Evolutionary conservation across 305 asterid genomes (phyloP).

Genomic region (Plantago lanceolata): DNA sequence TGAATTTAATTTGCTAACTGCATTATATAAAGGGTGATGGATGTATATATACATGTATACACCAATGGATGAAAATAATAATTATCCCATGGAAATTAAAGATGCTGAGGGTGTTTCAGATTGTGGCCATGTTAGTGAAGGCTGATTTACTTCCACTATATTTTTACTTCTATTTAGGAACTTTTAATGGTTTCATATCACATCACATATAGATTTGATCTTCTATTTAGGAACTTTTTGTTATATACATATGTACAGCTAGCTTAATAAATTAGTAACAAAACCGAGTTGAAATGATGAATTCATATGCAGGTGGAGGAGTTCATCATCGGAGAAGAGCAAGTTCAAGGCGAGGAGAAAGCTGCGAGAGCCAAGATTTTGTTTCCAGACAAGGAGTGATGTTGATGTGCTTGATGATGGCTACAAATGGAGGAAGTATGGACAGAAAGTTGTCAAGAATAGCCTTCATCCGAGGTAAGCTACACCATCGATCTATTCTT

Average conservation of each 20-base stretch:
- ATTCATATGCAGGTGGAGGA: constrained; percentile 60
- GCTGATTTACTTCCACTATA: constrained; percentile 44
- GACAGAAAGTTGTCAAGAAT: constrained; percentile 92
- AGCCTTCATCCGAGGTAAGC: constrained; percentile 89
- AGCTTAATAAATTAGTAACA: too few species aligned
- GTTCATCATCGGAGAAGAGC: constrained; percentile 55
- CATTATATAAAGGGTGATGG: too few species aligned
- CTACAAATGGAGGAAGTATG: constrained; percentile 94
- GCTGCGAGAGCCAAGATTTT: constrained; percentile 92
- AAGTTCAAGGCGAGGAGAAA: constrained; percentile 79
- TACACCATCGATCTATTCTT: background rate
- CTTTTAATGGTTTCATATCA: too few species aligned
- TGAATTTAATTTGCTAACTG: too few species aligned
- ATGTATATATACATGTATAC: constrained; percentile 5
- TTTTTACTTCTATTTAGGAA: background rate
- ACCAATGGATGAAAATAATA: constrained; percentile 9
- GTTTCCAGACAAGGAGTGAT: constrained; percentile 95
- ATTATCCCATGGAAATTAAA: constrained; percentile 14
- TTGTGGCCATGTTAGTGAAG: constrained; percentile 29
- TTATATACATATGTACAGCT: too few species aligned
- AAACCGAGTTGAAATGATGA: too few species aligned
- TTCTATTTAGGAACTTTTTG: too few species aligned
- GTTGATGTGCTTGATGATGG: constrained; percentile 98
- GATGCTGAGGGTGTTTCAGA: too few species aligned
- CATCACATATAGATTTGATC: too few species aligned